Percentiles rank a stretch among this genome's conserved stretches.
Evolutionary conservation across 108 stramenopile species (phyloP).

Genomic region (Skeletonema marinoi): DNA sequence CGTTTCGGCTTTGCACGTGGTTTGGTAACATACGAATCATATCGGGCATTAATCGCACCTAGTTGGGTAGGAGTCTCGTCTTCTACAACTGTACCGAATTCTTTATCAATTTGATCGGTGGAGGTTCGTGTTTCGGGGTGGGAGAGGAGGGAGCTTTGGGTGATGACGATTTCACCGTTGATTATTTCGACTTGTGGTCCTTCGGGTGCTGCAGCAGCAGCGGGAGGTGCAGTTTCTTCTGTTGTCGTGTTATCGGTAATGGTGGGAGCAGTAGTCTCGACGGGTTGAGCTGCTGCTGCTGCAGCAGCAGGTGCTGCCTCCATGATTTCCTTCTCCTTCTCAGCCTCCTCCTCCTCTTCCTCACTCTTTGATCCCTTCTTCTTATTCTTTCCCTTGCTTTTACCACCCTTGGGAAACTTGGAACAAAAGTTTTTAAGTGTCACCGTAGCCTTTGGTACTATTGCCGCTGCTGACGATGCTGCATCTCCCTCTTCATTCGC

Average conservation of each 20-base stretch:
- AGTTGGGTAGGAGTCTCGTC: constrained; percentile 18
- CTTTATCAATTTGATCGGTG: constrained; percentile 23
- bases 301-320: background rate
- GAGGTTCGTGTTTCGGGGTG: constrained; percentile 9
- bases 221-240: background rate
- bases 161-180: constrained; percentile 35
- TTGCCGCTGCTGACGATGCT: background rate
- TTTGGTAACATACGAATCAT: constrained; percentile 21
- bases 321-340: background rate
- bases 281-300: background rate
- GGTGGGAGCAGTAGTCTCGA: background rate
- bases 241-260: background rate
- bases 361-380: background rate
- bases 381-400: background rate
- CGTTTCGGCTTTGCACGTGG: constrained; percentile 9
- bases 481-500: constrained; percentile 1
- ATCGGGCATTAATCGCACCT: constrained; percentile 21
- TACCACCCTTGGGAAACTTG: constrained; percentile 4
- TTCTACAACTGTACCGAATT: constrained; percentile 37
- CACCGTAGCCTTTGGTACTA: background rate
- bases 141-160: constrained; percentile 16
- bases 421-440: constrained; percentile 24
- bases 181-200: constrained; percentile 31
- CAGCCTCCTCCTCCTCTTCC: background rate
- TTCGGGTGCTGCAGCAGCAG: background rate